phyloP scores from a whole-genome alignment of 306 rosid species.

The Senna tora region DNA sequence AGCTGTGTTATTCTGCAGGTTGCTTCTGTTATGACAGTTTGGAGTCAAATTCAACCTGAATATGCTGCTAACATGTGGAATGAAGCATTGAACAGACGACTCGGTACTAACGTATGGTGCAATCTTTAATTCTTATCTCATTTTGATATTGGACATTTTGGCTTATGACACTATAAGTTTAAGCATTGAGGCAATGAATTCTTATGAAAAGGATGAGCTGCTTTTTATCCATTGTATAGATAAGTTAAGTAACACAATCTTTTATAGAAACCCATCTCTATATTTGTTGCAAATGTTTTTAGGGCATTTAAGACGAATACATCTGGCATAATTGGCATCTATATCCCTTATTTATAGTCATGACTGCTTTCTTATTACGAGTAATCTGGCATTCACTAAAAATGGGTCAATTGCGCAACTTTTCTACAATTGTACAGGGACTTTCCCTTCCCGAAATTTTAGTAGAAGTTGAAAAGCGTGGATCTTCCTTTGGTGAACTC shows the following conservation, averaged over 20 bases:
- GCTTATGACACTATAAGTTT: background rate
- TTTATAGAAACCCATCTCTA: background rate
- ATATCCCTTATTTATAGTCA: constrained; percentile 2
- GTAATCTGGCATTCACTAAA: constrained; percentile 14
- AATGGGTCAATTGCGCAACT: constrained; percentile 13
- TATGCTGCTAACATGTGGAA: constrained; percentile 97
- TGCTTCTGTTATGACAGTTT: constrained; percentile 96
- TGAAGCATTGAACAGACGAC: constrained; percentile 96
- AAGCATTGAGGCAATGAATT: constrained; percentile 17
- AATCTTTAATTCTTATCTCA: constrained; percentile 10
- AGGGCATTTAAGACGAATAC: background rate
- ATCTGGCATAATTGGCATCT: constrained; percentile 4
- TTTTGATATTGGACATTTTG: constrained; percentile 21
- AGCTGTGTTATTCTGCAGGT: constrained; percentile 56
- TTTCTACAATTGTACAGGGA: constrained; percentile 59
- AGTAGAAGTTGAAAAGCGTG: constrained; percentile 86
- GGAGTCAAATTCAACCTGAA: constrained; percentile 85
- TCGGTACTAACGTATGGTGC: constrained; percentile 74
- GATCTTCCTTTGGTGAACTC: constrained; percentile 83
- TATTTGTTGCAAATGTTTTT: background rate
- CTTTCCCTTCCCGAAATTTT: constrained; percentile 80
- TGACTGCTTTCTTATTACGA: constrained; percentile 17
- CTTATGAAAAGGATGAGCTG: constrained; percentile 11
- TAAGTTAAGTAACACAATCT: constrained; percentile 18
- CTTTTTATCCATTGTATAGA: constrained; percentile 26